Evolutionary conservation across 2,329 filamentous ascomycete genomes (phyloP).

Genomic region (Bimuria novae-zelandiae): DNA sequence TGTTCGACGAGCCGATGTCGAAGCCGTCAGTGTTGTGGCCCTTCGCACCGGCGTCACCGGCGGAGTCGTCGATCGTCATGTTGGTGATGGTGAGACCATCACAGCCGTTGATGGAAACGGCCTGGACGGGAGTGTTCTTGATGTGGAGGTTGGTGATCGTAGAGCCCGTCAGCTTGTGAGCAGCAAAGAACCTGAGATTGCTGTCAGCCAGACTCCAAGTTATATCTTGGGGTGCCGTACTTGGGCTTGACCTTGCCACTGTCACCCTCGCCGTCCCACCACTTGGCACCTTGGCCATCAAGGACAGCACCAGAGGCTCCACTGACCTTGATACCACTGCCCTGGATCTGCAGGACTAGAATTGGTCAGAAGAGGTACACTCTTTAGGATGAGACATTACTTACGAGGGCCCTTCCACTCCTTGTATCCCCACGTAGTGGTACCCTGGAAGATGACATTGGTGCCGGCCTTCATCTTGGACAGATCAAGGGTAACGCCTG

Average conservation of each 20-base stretch:
- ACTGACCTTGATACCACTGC: constrained; percentile 58
- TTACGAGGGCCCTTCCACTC: constrained; percentile 63
- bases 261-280: constrained; percentile 55
- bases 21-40: constrained; percentile 60
- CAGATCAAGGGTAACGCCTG: constrained; percentile 63
- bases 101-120: constrained; percentile 52
- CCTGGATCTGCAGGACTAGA: constrained; percentile 59
- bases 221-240: constrained; percentile 9
- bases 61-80: constrained; percentile 62
- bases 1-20: constrained; percentile 55
- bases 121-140: constrained; percentile 60
- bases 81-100: constrained; percentile 51
- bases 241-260: constrained; percentile 52
- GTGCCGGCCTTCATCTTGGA: constrained; percentile 58
- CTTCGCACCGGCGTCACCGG: constrained; percentile 49
- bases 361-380: constrained; percentile 49
- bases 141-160: constrained; percentile 56
- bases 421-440: constrained; percentile 67
- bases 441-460: constrained; percentile 65
- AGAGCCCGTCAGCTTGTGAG: constrained; percentile 58
- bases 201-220: constrained; percentile 40
- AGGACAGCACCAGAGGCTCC: constrained; percentile 60
- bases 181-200: constrained; percentile 61
- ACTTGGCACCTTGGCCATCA: constrained; percentile 59
- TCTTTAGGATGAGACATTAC: background rate